Percentiles rank a stretch among this genome's conserved stretches.
Conservation (phyloP, 2,329 filamentous ascomycete genomes). For the Teratosphaeria pseudoeucalypti region DNA sequence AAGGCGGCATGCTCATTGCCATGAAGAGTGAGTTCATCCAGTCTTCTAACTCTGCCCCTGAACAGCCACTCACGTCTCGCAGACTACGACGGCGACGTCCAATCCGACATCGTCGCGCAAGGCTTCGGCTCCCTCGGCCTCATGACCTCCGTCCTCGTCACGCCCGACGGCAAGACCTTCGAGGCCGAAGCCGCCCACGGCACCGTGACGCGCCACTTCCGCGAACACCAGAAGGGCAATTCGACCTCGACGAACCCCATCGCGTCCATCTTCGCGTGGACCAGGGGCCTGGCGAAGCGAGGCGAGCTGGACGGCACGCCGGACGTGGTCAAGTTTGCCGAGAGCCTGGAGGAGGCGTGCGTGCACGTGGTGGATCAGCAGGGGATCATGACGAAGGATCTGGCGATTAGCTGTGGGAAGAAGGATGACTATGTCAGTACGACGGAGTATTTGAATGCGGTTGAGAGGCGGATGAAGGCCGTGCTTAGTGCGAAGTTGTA, state of each 20-base stretch:
- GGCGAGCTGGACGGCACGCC: conserved; percentile 89
- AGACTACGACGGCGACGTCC: conserved; percentile 99
- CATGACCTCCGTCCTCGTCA: conserved; percentile 97
- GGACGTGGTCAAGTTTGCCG: conserved; percentile 81
- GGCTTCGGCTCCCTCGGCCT: conserved; percentile 96
- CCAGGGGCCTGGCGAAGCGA: conserved; percentile 82
- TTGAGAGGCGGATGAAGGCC: conserved; percentile 78
- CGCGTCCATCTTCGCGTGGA: conserved; percentile 98
- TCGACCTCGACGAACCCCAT: conserved; percentile 98
- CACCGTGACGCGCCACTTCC: conserved; percentile 95
- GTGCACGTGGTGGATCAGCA: conserved; percentile 89
- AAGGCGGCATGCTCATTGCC: conserved; percentile 92
- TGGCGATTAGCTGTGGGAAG: conserved; percentile 90
- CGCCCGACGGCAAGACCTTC: conserved; percentile 91
- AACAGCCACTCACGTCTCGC: conserved; percentile 3
- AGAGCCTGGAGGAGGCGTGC: conserved; percentile 85
- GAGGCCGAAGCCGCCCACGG: conserved; percentile 97
- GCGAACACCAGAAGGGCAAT: conserved; percentile 95
- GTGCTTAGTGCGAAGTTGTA: conserved; percentile 68
- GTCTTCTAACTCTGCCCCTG: neutral
- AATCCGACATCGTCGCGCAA: conserved; percentile 96
- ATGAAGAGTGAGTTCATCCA: conserved; percentile 67
- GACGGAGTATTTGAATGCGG: conserved; percentile 79
- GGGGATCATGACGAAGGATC: conserved; percentile 97
- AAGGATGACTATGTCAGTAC: conserved; percentile 86